These are phyloP conservation scores for Malus hybrid DNA, from an alignment of 331 rosid species.

Conservation along the genomic window DNA sequence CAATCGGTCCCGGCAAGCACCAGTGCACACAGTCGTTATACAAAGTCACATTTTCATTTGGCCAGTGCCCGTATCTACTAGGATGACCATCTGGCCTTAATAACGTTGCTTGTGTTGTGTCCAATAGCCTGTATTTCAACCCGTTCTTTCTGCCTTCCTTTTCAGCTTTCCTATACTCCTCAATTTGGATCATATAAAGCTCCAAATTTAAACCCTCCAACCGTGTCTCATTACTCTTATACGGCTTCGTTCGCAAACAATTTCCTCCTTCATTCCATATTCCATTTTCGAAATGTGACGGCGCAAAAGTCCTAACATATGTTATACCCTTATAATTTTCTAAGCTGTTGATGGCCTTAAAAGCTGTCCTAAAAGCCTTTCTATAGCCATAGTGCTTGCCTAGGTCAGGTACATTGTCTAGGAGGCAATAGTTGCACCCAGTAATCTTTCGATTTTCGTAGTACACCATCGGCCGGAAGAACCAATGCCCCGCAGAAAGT, in stretches of 20 bases:
- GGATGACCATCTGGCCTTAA: slow-evolving; percentile 95
- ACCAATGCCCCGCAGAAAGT: slow-evolving; percentile 82
- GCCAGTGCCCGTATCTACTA: slow-evolving; percentile 74
- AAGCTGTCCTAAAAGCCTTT: slow-evolving; percentile 56
- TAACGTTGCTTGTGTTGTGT: slow-evolving; percentile 51
- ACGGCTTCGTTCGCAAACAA: slow-evolving; percentile 65
- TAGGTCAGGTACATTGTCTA: slow-evolving; percentile 41
- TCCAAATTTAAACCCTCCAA: slow-evolving; percentile 50
- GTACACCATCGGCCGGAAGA: slow-evolving; percentile 44
- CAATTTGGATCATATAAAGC: slow-evolving; percentile 67
- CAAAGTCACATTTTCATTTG: slow-evolving; percentile 59
- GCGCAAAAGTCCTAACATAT: slow-evolving; percentile 66
- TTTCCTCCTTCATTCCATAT: slow-evolving; percentile 76
- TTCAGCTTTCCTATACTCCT: slow-evolving; percentile 57
- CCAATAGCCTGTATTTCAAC: slow-evolving; percentile 53
- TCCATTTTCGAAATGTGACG: slow-evolving; percentile 85
- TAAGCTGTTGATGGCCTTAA: slow-evolving; percentile 47
- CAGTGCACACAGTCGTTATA: slow-evolving; percentile 91
- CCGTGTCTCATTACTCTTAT: slow-evolving; percentile 39
- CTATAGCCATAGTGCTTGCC: slow-evolving; percentile 60
- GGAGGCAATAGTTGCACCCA: slow-evolving; percentile 65
- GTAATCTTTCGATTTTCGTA: slow-evolving; percentile 38
- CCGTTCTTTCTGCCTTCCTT: slow-evolving; percentile 46
- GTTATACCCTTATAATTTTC: slow-evolving; percentile 50
- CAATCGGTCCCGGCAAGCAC: slow-evolving; percentile 96